These are phyloP conservation scores for Phaeodactylum tricornutum DNA, from an alignment of 108 stramenopile genomes.

Conservation along the genomic window DNA sequence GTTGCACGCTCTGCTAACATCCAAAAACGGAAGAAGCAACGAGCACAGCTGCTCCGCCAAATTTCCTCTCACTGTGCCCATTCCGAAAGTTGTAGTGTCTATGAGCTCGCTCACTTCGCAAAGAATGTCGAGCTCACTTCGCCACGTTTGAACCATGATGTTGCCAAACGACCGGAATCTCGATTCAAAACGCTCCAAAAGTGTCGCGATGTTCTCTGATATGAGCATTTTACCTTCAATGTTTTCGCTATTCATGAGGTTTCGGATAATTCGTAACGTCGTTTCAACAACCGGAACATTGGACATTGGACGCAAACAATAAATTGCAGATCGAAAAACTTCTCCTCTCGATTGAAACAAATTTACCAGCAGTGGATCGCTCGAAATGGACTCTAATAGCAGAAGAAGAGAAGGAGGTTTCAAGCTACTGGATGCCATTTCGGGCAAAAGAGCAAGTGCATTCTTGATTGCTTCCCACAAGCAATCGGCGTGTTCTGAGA, in stretches of 20 bases:
- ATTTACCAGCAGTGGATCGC: slow-evolving; percentile 27
- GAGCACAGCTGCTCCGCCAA: slow-evolving; percentile 36
- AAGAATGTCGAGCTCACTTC: slow-evolving; percentile 51
- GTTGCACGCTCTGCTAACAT: slow-evolving; percentile 27
- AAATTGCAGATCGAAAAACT: slow-evolving; percentile 41
- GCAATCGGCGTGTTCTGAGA: slow-evolving; percentile 16
- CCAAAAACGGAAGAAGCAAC: slow-evolving; percentile 61
- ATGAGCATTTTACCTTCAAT: slow-evolving; percentile 5
- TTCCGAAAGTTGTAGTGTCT: too few relatives aligned
- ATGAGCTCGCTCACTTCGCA: slow-evolving; percentile 59
- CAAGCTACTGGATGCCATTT: slow-evolving; percentile 49
- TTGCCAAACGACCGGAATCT: slow-evolving; percentile 22
- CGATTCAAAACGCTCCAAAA: slow-evolving; percentile 42
- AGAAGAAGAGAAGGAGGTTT: slow-evolving; percentile 55
- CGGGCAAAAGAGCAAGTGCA: slow-evolving; percentile 54
- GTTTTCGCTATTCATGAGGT: slow-evolving; percentile 27
- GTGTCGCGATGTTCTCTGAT: neutral
- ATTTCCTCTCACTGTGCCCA: too few relatives aligned
- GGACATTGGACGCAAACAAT: slow-evolving; percentile 50
- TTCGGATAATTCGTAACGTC: slow-evolving; percentile 49
- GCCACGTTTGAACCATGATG: too few relatives aligned
- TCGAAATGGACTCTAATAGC: slow-evolving; percentile 47
- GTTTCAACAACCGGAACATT: slow-evolving; percentile 32
- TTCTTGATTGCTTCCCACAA: slow-evolving; percentile 48
- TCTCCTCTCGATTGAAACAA: slow-evolving; percentile 28